These are phyloP conservation scores for Anthoceros angustus DNA, from an alignment of 225 moss, liverwort and hornwort species.

Conservation along the genomic window DNA sequence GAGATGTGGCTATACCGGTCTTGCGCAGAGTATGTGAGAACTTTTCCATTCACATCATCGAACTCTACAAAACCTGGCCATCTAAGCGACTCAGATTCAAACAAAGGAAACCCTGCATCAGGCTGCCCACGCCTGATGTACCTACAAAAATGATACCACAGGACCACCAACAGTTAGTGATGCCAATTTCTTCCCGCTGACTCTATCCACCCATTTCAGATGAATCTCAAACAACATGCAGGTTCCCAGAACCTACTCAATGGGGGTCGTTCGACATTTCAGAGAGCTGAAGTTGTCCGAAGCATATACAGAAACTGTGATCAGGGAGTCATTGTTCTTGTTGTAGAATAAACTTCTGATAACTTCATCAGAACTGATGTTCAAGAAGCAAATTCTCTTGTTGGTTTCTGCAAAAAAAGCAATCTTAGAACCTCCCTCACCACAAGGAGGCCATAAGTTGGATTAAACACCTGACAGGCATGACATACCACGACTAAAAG, in stretches of 20 bases:
- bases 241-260: constrained; percentile 30
- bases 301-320: constrained; percentile 63
- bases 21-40: constrained; percentile 83
- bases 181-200: background rate
- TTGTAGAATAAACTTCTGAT: constrained; percentile 81
- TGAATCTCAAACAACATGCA: background rate
- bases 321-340: constrained; percentile 67
- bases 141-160: constrained; percentile 12
- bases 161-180: background rate
- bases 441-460: too few species aligned
- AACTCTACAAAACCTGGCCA: constrained; percentile 98
- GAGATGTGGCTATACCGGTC: constrained; percentile 30
- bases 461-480: background rate
- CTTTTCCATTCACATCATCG: constrained; percentile 92
- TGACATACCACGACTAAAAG: constrained; percentile 59
- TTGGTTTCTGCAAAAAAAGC: constrained; percentile 38
- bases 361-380: constrained; percentile 63
- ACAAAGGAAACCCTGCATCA: constrained; percentile 71
- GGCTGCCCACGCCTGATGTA: constrained; percentile 82
- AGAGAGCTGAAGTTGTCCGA: constrained; percentile 67
- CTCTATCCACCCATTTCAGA: background rate
- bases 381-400: constrained; percentile 71
- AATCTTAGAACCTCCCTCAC: background rate
- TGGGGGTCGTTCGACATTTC: constrained; percentile 74
- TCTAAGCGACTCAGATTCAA: constrained; percentile 77